These are phyloP conservation scores for Coniochaeta sp. DNA, from an alignment of 2,329 filamentous ascomycete species.

Conservation along the genomic window DNA sequence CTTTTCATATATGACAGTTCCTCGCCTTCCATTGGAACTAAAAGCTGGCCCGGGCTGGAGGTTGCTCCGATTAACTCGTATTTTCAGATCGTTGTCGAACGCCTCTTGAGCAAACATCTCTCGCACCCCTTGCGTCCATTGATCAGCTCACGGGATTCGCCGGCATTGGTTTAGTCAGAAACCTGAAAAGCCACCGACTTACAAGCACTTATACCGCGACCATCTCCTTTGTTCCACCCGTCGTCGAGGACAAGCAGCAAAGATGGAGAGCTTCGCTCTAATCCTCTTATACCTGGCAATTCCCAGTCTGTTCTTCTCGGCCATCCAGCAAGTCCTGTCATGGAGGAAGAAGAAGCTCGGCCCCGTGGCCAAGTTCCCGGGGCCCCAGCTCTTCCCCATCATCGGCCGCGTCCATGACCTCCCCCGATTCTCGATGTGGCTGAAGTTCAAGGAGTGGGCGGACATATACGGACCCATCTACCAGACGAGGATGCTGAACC, in stretches of 20 bases:
- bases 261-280: slow-evolving; percentile 31
- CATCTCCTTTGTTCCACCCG: background rate
- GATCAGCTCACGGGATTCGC: no score
- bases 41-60: background rate
- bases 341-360: slow-evolving; percentile 21
- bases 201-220: background rate
- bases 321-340: slow-evolving; percentile 28
- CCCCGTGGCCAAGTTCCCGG: slow-evolving; percentile 30
- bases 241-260: background rate
- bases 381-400: slow-evolving; percentile 38
- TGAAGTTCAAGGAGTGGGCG: slow-evolving; percentile 43
- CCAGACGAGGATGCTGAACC: slow-evolving; percentile 30
- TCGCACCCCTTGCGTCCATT: background rate
- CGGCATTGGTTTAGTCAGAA: background rate
- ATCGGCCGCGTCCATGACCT: slow-evolving; percentile 42
- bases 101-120: background rate
- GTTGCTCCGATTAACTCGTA: background rate
- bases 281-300: slow-evolving; percentile 38
- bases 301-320: slow-evolving; percentile 35
- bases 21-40: background rate
- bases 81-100: background rate
- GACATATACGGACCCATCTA: slow-evolving; percentile 35
- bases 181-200: background rate
- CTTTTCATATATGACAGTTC: background rate
- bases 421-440: slow-evolving; percentile 38